Evolutionary conservation across 2,329 filamentous ascomycete genomes (phyloP), one percentile per base, ranked within the genome.

Genomic region (Cladophialophora carrionii): DNA sequence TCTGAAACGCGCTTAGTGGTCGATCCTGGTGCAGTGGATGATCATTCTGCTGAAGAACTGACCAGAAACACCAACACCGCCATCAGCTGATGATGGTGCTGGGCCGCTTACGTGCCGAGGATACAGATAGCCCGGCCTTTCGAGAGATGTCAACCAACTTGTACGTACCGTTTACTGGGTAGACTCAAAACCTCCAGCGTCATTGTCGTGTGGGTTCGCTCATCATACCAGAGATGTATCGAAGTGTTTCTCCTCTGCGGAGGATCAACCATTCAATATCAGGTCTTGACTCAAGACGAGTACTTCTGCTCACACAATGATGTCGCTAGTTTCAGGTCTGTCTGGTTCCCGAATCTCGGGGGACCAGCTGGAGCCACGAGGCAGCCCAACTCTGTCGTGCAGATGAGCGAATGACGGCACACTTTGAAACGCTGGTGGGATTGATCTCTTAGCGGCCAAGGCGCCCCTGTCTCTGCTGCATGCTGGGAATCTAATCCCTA

Each of bases 251-350:
- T 7, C 41, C 6, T 58, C 43, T 41, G 20, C 10, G n/a, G 7
- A 37, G 20, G 8, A 8, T 46, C 31, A 60, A 43, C 46, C 57
- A 53, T 37, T 60, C n/a, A 52, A 26, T n/a, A 22, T 60, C 37
- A 9, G 12, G 29, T 52, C n/a, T 34, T 59, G 37, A n/a, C 37
- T n/a, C 17, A n/a, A 8, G 4, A 26, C 26, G 8, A 17, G n/a
- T 12, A 9, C 34, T n/a, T 12, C 32, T 32, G 58, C 63, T 64
- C 63, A 68, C 53, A 58, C 22, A n/a, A 49, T 51, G 20, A 51
- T 64, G 52, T 68, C 63, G 63, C 63, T 66, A 66, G 66, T 66
- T 64, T 62, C 66, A 66, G 53, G 22, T 20, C n/a, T 43, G 7
- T 29, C 37, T 43, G 46, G 20, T 12, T 10, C 24, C 34, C 51